A percentile compares a stretch with the other conserved stretches of the same genome.
Evolutionary conservation across 106 monocot species (phyloP).

Genomic region (Phalaenopsis equestris): DNA sequence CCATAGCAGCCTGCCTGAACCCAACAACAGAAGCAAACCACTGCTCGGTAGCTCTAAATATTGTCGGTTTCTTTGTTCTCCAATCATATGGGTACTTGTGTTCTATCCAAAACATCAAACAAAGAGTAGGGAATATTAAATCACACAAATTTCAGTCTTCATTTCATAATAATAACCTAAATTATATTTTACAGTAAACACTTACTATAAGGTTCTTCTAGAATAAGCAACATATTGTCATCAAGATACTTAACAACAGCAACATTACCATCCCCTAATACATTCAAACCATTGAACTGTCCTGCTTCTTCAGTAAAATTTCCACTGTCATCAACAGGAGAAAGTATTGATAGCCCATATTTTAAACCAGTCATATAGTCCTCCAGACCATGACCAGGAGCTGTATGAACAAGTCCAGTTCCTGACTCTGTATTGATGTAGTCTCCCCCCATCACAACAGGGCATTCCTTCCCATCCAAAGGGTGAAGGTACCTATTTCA

Average conservation of each 20-base stretch:
- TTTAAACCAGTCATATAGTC: constrained; percentile 87
- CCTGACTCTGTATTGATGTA: constrained; percentile 96
- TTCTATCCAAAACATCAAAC: constrained; percentile 28
- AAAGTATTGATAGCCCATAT: constrained; percentile 85
- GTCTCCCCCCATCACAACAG: constrained; percentile 94
- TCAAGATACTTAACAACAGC: constrained; percentile 72
- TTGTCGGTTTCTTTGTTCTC: constrained; percentile 99
- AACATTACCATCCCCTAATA: constrained; percentile 72
- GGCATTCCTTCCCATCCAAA: constrained; percentile 64
- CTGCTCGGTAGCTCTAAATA: constrained; percentile 95
- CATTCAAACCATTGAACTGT: constrained; percentile 71
- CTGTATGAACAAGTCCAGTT: constrained; percentile 99
- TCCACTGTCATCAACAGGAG: constrained; percentile 91
- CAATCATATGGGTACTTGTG: constrained; percentile 99
- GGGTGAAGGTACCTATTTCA: constrained; percentile 82
- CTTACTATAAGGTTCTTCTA: constrained; percentile 95
- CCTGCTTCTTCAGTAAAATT: constrained; percentile 92
- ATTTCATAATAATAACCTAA: neutral
- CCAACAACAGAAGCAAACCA: constrained; percentile 99
- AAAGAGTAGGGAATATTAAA: neutral
- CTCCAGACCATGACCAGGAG: constrained; percentile 99
- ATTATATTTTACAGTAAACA: constrained; percentile 1
- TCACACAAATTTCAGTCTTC: neutral
- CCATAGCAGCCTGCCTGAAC: constrained; percentile 75
- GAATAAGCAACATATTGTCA: constrained; percentile 48